Base-by-base conservation (phyloP, 2,329 filamentous ascomycete species). In the Sporothrix curviconia region DNA sequence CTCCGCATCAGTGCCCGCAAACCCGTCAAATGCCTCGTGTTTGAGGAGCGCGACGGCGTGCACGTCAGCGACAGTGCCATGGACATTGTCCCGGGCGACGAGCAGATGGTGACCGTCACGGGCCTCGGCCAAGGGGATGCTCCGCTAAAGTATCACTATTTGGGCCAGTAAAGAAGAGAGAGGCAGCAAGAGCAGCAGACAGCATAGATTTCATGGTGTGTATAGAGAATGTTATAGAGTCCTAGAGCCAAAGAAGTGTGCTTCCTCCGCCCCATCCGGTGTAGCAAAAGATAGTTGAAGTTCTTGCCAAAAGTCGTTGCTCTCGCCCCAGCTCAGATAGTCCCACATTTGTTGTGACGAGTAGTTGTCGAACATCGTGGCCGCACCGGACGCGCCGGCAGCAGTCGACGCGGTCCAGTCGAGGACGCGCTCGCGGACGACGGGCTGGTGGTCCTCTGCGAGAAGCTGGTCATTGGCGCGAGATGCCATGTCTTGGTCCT, bases 41-140 rank as follows among this genome's bases (percentile, higher is more conserved):
- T 87, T 0, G 83, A 85, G 68, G 76, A 75, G 40, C 78, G 79
- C 40, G 60, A 60, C 9, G 71, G 59, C 0, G 78, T 87, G 19
- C 71, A 65, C 50, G 86, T 86, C 66, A 79, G 78, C 32, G 85
- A 89, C 68, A 88, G 88, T 64, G 66, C 86, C 58, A 73, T 89
- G 30, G 85, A 88, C 68, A 66, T 89, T 34, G 84, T 88, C 34
- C 85, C 85, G 0, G 83, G 83, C 0, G 85, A 89, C 12, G 44
- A 49, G 44, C 44, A 49, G 44, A 11, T 9, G 28, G 44, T 49
- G 2, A 49, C 44, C 11, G 44, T 49, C 11, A 49, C n/a, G 25
- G 44, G 44, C 6, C 14, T 32, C 25, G 17, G 28, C 22, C 25
- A 32, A 28, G 44, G 28, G 17, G 44, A 49, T 49, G 44, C 44